A percentile compares a stretch with the other conserved stretches of the same genome.
Evolutionary conservation across 805 yeast species (phyloP).

Genomic region (Myxozyma geophila): DNA sequence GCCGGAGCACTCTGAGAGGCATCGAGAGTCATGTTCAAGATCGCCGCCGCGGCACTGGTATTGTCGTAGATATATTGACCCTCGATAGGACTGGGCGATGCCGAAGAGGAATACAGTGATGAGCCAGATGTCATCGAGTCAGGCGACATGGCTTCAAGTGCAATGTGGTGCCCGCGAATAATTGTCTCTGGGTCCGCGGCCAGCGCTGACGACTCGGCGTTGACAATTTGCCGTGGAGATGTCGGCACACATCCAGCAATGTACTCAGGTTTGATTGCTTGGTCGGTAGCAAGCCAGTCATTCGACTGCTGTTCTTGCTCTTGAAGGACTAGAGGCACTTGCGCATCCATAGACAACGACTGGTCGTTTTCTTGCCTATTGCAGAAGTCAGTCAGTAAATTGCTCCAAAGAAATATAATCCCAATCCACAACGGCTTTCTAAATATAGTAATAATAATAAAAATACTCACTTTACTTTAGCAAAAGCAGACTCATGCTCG

Average conservation of each 20-base stretch:
- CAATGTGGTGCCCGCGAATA: slow-evolving; percentile 21
- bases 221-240: background rate
- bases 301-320: no score
- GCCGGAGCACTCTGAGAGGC: background rate
- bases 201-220: background rate
- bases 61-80: slow-evolving; percentile 11
- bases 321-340: no score
- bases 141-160: slow-evolving; percentile 26
- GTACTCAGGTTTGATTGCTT: no score
- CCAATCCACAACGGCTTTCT: background rate
- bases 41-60: background rate
- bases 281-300: no score
- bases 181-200: slow-evolving; percentile 28
- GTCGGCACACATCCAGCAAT: background rate
- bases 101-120: slow-evolving; percentile 23
- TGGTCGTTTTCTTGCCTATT: no score
- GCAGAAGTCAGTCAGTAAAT: no score
- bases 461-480: slow-evolving; percentile 13
- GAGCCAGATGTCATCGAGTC: slow-evolving; percentile 30
- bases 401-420: no score
- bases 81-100: slow-evolving; percentile 27
- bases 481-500: slow-evolving; percentile 11
- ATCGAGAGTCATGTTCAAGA: background rate
- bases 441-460: background rate
- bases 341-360: no score